Conservation (phyloP, 257 asterid genomes). For the Primulina eburnea region DNA sequence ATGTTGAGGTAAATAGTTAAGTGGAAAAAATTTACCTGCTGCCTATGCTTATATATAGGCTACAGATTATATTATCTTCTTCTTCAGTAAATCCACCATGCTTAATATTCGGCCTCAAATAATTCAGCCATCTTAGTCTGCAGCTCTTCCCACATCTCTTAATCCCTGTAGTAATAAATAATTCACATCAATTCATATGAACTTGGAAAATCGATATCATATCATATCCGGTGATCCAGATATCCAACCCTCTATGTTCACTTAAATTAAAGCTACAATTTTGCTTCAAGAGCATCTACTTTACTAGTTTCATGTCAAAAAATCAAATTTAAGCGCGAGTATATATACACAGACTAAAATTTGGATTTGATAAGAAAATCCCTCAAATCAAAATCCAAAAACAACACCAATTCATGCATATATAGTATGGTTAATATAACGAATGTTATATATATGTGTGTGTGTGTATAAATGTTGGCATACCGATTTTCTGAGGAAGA, state of each 20-base stretch:
- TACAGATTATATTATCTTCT: conserved; percentile 92
- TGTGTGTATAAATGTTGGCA: too few species aligned
- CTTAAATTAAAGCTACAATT: too few species aligned
- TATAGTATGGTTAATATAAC: not conserved
- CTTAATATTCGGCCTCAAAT: conserved; percentile 81
- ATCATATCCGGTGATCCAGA: too few species aligned
- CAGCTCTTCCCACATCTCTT: conserved; percentile 98
- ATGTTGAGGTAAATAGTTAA: conserved; percentile 1
- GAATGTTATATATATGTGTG: too few species aligned
- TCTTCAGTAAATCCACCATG: conserved; percentile 98
- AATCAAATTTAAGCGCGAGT: too few species aligned
- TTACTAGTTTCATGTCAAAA: too few species aligned
- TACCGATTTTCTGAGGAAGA: conserved; percentile 96
- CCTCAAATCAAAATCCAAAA: too few species aligned
- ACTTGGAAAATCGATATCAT: too few species aligned
- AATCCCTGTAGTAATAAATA: conserved; percentile 44
- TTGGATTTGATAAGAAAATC: too few species aligned
- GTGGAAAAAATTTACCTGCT: conserved; percentile 60
- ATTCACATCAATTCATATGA: not conserved
- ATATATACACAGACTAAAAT: too few species aligned
- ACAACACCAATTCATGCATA: not conserved
- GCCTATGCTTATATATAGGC: conserved; percentile 95
- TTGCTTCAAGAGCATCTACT: too few species aligned
- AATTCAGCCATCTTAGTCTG: conserved; percentile 87
- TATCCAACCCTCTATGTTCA: too few species aligned